Percentiles rank a stretch among this genome's conserved stretches.
phyloP scores from a whole-genome alignment of 345 rosid genomes.

The Draba incana region DNA sequence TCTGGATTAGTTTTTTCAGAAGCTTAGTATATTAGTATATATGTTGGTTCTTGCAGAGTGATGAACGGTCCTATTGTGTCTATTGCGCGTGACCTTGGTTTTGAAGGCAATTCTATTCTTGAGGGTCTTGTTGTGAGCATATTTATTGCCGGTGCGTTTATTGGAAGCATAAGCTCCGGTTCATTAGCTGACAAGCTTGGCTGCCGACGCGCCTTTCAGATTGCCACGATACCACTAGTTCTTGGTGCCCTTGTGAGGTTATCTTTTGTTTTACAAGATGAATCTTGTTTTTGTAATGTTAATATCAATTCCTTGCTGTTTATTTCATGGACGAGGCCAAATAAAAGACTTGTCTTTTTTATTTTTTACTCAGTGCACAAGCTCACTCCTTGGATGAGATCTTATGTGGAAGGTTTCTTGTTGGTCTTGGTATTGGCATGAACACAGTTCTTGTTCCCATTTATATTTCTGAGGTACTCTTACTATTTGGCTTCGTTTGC shows the following conservation, averaged over 20 bases:
- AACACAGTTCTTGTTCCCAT: constrained; percentile 80
- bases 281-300: background rate
- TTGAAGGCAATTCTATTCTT: constrained; percentile 66
- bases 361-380: constrained; percentile 68
- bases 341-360: constrained; percentile 14
- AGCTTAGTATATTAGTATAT: background rate
- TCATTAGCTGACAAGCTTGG: constrained; percentile 67
- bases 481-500: background rate
- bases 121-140: constrained; percentile 88
- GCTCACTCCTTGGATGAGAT: constrained; percentile 75
- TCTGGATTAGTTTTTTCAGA: constrained; percentile 2
- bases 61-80: constrained; percentile 87
- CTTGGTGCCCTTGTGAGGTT: constrained; percentile 76
- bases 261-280: background rate
- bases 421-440: constrained; percentile 86
- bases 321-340: background rate
- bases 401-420: constrained; percentile 75
- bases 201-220: constrained; percentile 69
- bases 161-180: constrained; percentile 71
- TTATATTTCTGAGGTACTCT: constrained; percentile 69
- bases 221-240: constrained; percentile 57
- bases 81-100: constrained; percentile 71
- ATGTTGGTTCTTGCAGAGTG: constrained; percentile 49
- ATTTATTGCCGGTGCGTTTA: constrained; percentile 75
- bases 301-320: background rate